Base-by-base conservation (phyloP, 495 filamentous ascomycete species). In the Penicillium coprophilum region DNA sequence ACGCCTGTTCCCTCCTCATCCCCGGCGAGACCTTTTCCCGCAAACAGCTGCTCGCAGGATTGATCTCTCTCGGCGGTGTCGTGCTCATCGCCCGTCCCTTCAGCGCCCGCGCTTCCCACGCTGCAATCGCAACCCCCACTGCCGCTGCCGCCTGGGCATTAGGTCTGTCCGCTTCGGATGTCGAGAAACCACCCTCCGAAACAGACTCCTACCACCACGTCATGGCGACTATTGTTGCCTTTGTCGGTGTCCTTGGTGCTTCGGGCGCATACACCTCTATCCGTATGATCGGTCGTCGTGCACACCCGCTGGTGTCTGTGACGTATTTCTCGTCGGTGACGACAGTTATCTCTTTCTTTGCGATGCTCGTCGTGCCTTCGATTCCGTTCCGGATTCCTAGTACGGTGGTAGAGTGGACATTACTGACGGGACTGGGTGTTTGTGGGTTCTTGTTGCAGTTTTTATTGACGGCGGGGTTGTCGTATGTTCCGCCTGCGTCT, bases 381-480 rank as follows among this genome's bases (percentile, higher is more conserved):
- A 72, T 82, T 3, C 76, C 87, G 7, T 85, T 93, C 46, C 75
- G 82, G 6, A 65, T 92, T 2, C 92, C 93, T 0, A 65, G 69
- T 0, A 80, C 79, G 3, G 6, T 66, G 1, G 69, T 80, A 20
- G 88, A 96, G 64, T 96, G 91, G 91, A 68, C 59, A 0, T 73
- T 92, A 48, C 73, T 97, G 12, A 8, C 87, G 0, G 83, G 85
- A 41, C 69, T 96, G 21, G 90, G 88, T 0, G 68, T 85, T 0
- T 90, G 84, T 50, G 93, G 93, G 7, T 92, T 97, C 59, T 68
- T 88, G 8, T 85, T 94, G 82, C 93, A 97, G 77, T 90, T 92
- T 59, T 76, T 96, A 21, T 72, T 96, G n/a, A 96, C 93, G 4
- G 80, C 84, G 1, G 92, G 92, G 0, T 68, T 97, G 59, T 80